Evolutionary conservation across 2,329 filamentous ascomycete species (phyloP).

Genomic region (Fusarium incarnatum): DNA sequence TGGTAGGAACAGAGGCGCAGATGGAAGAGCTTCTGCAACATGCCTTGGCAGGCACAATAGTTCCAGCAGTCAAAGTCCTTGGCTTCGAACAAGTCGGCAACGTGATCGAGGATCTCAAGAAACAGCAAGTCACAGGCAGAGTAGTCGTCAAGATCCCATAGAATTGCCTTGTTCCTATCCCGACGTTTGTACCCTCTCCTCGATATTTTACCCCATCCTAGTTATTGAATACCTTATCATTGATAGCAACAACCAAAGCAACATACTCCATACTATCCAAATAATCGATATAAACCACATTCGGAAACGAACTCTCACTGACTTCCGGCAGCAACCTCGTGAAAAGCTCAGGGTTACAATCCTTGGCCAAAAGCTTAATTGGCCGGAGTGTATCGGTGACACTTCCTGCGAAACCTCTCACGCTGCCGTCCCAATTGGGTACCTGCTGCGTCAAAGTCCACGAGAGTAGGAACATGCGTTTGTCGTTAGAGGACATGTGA

Average conservation of each 20-base stretch:
- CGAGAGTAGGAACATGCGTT: conserved; percentile 6
- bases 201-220: neutral
- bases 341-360: conserved; percentile 17
- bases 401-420: neutral
- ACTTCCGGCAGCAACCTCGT: conserved; percentile 4
- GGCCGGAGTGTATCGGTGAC: neutral
- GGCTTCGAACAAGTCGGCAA: conserved; percentile 13
- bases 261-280: conserved; percentile 13
- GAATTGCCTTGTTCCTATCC: too few relatives aligned
- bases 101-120: conserved; percentile 19
- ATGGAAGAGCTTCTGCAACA: conserved; percentile 31
- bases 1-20: conserved; percentile 36
- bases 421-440: neutral
- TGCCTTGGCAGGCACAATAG: conserved; percentile 1
- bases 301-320: conserved; percentile 4
- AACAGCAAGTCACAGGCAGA: conserved; percentile 27
- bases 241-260: conserved; percentile 14
- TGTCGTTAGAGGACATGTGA: conserved; percentile 16
- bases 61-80: conserved; percentile 7
- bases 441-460: conserved; percentile 18
- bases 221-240: conserved; percentile 21
- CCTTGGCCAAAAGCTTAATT: neutral
- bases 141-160: conserved; percentile 33
- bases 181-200: too few relatives aligned
- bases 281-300: conserved; percentile 23